Evolutionary conservation across 805 yeast genomes (phyloP).

Genomic region (Jamesozyma piceae): DNA sequence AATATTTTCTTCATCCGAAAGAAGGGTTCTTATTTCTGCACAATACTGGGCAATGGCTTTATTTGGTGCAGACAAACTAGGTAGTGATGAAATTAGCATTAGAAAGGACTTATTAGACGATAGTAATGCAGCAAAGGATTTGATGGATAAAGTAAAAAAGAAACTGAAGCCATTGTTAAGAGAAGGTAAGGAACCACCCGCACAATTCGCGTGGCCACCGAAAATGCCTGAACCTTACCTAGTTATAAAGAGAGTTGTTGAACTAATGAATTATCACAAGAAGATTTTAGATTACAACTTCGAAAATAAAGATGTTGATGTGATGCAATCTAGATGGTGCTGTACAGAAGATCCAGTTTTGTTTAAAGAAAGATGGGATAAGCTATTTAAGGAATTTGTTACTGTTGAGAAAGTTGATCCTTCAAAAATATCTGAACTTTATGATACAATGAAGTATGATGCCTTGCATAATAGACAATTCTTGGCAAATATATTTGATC

Average conservation of each 20-base stretch:
- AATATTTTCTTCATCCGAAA: conserved; percentile 84
- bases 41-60: conserved; percentile 74
- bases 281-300: conserved; percentile 77
- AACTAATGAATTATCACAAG: conserved; percentile 86
- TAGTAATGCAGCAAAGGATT: conserved; percentile 93
- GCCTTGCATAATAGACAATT: conserved; percentile 92
- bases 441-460: conserved; percentile 97
- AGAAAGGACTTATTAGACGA: conserved; percentile 90
- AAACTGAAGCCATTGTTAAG: conserved; percentile 87
- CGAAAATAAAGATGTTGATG: conserved; percentile 50
- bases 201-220: conserved; percentile 97
- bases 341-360: conserved; percentile 89
- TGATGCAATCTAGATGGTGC: conserved; percentile 82
- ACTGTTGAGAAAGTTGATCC: conserved; percentile 96
- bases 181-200: conserved; percentile 94
- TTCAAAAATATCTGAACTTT: conserved; percentile 87
- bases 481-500: conserved; percentile 71
- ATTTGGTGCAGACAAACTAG: conserved; percentile 60
- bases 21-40: conserved; percentile 90
- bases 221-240: conserved; percentile 95
- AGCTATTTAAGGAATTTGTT: conserved; percentile 82
- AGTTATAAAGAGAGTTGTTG: conserved; percentile 89
- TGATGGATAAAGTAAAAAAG: conserved; percentile 96
- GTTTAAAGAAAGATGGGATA: conserved; percentile 95
- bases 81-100: conserved; percentile 70